phyloP scores from a whole-genome alignment of 2,329 filamentous ascomycete genomes.

The Colletotrichum lindemuthianum region DNA sequence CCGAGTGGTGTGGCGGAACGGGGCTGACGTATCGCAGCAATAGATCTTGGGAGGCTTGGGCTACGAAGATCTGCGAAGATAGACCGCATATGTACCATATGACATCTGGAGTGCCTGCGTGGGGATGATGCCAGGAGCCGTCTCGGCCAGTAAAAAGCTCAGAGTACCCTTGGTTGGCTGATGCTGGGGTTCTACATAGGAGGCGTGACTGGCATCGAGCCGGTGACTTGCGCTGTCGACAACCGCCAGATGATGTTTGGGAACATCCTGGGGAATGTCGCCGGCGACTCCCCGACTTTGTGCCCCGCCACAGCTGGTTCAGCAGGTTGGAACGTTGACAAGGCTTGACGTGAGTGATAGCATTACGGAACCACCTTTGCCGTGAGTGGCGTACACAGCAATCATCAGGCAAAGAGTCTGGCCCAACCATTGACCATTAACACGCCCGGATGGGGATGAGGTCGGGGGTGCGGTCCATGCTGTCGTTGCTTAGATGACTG shows the following conservation, averaged over 20 bases:
- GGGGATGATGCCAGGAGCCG: not conserved
- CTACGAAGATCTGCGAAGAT: not conserved
- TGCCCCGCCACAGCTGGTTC: no score
- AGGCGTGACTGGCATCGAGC: not conserved
- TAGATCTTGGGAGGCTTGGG: conserved; percentile 23
- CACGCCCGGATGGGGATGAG: not conserved
- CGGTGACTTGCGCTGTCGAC: not conserved
- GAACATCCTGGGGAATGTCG: conserved; percentile 4
- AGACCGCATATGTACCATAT: conserved; percentile 20
- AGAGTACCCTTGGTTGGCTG: not conserved
- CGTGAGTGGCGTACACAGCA: not conserved
- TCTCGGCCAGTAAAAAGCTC: conserved; percentile 11
- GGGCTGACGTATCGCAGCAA: conserved; percentile 6
- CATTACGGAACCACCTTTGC: not conserved
- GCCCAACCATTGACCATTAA: not conserved
- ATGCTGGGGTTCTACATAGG: conserved; percentile 3
- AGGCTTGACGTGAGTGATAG: conserved; percentile 7
- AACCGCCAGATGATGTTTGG: conserved; percentile 5
- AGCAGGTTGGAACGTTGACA: conserved; percentile 13
- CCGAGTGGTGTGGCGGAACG: conserved; percentile 24
- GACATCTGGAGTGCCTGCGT: conserved; percentile 4
- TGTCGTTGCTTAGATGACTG: not conserved
- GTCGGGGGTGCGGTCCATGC: conserved; percentile 9
- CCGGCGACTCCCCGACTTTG: conserved; percentile 1
- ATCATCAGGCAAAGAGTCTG: not conserved